A percentile compares a stretch with the other conserved stretches of the same genome.
Evolutionary conservation across 345 rosid species (phyloP).

Genomic region (Euphorbia pulcherrima): DNA sequence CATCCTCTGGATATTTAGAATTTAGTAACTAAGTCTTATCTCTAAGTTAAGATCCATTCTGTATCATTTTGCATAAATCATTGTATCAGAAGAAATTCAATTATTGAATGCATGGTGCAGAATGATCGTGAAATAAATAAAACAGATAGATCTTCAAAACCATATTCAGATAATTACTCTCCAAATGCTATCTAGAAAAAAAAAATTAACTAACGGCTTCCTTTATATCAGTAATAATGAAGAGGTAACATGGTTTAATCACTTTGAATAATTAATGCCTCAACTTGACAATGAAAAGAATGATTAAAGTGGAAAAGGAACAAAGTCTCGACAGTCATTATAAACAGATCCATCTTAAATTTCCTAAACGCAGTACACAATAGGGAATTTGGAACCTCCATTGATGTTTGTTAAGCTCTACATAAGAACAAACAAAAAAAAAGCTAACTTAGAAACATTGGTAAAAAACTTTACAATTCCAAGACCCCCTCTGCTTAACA

Average conservation of each 20-base stretch:
- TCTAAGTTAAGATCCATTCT: neutral
- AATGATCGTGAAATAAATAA: neutral
- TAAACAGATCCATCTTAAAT: neutral
- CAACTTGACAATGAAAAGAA: neutral
- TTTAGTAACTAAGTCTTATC: neutral
- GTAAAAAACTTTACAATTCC: neutral
- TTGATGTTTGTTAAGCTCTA: neutral
- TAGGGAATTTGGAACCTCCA: neutral
- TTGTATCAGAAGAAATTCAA: neutral
- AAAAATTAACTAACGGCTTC: neutral
- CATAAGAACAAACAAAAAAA: neutral
- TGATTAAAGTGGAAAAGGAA: neutral
- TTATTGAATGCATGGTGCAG: neutral
- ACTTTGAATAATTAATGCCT: constrained; percentile 4
- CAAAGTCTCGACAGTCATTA: neutral
- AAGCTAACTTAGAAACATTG: neutral
- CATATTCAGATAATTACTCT: neutral
- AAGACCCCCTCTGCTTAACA: neutral
- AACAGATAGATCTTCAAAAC: neutral
- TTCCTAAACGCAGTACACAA: neutral
- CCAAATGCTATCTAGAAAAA: neutral
- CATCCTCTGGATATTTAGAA: neutral
- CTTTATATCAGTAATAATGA: neutral
- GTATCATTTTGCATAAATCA: neutral
- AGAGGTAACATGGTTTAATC: neutral